A percentile compares a stretch with the other conserved stretches of the same genome.
phyloP scores from a whole-genome alignment of 1,284 basidiomycete species.

The Apiotrichum brassicae region DNA sequence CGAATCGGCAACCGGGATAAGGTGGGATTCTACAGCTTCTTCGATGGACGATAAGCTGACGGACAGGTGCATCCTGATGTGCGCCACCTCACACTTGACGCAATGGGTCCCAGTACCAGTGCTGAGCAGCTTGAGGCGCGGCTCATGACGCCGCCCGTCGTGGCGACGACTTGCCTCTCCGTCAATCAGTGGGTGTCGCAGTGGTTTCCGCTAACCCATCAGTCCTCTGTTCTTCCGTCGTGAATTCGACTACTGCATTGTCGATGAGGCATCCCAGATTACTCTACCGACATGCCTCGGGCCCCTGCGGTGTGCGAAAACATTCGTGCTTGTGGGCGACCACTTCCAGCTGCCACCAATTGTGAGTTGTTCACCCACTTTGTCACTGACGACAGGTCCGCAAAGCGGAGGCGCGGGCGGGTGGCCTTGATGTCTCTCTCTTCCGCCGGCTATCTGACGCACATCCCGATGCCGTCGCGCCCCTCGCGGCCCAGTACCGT shows the following conservation, averaged over 20 bases:
- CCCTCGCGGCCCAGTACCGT: slow-evolving; percentile 82
- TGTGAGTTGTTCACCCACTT: slow-evolving; percentile 49
- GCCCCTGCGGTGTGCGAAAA: slow-evolving; percentile 80
- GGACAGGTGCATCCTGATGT: slow-evolving; percentile 70
- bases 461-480: slow-evolving; percentile 73
- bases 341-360: slow-evolving; percentile 94
- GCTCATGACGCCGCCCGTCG: slow-evolving; percentile 79
- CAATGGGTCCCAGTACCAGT: slow-evolving; percentile 54
- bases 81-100: slow-evolving; percentile 62
- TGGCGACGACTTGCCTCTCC: slow-evolving; percentile 89
- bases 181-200: slow-evolving; percentile 71
- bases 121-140: slow-evolving; percentile 72
- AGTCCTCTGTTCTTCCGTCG: slow-evolving; percentile 79
- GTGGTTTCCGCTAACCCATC: not conserved
- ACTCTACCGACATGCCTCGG: slow-evolving; percentile 92
- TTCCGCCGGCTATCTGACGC: slow-evolving; percentile 82
- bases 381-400: slow-evolving; percentile 56
- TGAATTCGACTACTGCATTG: slow-evolving; percentile 92
- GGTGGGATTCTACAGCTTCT: slow-evolving; percentile 49
- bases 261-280: slow-evolving; percentile 97
- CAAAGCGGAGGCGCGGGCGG: slow-evolving; percentile 68
- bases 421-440: slow-evolving; percentile 81
- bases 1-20: slow-evolving; percentile 87
- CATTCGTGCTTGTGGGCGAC: slow-evolving; percentile 91
- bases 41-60: too few species aligned